Percentiles rank a stretch among this genome's conserved stretches.
Evolutionary conservation across 1,139 yeast genomes (phyloP).

Genomic region (Nematodospora anomalae): DNA sequence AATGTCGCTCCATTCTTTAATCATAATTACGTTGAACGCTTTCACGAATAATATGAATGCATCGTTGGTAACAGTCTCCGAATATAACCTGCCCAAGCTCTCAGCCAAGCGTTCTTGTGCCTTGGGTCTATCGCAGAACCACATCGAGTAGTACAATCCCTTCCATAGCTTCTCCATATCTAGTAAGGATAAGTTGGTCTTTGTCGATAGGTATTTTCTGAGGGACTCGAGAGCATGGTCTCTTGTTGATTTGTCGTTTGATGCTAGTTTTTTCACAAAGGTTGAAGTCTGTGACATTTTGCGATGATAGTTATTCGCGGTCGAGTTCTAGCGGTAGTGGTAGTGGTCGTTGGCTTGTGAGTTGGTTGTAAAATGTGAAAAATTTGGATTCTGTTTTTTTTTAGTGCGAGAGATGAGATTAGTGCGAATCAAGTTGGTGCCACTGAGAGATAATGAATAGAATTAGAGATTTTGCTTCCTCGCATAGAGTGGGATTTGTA

Average conservation of each 20-base stretch:
- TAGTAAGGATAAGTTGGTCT: conserved; percentile 29
- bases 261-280: conserved; percentile 80
- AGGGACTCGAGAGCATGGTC: conserved; percentile 74
- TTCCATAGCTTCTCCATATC: conserved; percentile 90
- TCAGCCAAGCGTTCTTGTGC: conserved; percentile 87
- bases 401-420: conserved; percentile 1
- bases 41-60: conserved; percentile 48
- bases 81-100: conserved; percentile 63
- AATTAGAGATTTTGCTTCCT: too few relatives aligned
- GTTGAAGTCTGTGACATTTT: conserved; percentile 30
- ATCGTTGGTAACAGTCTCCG: conserved; percentile 39
- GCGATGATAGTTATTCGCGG: too few relatives aligned
- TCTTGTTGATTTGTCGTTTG: conserved; percentile 74
- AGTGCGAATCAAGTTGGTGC: too few relatives aligned
- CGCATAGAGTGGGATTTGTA: too few relatives aligned
- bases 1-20: conserved; percentile 79
- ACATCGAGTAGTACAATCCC: conserved; percentile 89
- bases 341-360: neutral
- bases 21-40: conserved; percentile 82
- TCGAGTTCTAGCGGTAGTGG: neutral
- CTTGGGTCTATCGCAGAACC: conserved; percentile 92
- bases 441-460: too few relatives aligned
- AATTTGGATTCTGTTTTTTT: neutral
- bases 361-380: neutral
- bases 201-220: conserved; percentile 53